Evolutionary conservation across 148 eudicot species (phyloP).

Genomic region (Fagopyrum tataricum): DNA sequence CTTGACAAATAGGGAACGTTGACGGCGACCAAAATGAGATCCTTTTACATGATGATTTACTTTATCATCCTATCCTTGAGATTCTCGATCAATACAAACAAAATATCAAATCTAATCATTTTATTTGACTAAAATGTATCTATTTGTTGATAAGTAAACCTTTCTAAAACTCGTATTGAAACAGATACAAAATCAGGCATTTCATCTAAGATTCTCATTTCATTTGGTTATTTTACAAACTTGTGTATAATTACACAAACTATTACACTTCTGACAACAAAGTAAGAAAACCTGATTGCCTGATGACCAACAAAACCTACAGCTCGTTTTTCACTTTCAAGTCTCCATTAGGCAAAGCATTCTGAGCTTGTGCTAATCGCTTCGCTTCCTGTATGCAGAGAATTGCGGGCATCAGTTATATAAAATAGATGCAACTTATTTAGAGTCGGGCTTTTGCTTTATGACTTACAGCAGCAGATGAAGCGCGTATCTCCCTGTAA

Average conservation of each 20-base stretch:
- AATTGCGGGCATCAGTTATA: neutral
- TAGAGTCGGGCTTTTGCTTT: too few species aligned
- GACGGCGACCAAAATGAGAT: too few species aligned
- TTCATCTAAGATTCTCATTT: neutral
- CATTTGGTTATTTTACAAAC: neutral
- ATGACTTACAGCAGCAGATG: conserved; percentile 89
- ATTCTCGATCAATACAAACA: too few species aligned
- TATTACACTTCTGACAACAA: neutral
- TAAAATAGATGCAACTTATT: too few species aligned
- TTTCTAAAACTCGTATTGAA: too few species aligned
- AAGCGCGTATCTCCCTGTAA: conserved; percentile 67
- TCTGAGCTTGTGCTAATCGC: conserved; percentile 52
- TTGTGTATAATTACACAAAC: neutral
- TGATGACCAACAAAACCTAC: conserved; percentile 17
- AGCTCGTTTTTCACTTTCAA: conserved; percentile 57
- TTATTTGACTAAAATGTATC: too few species aligned
- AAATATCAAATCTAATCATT: too few species aligned
- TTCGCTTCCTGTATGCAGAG: conserved; percentile 47
- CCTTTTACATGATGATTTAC: too few species aligned
- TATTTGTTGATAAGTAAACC: too few species aligned
- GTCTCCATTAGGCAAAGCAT: conserved; percentile 54
- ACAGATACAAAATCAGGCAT: too few species aligned
- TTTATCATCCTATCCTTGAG: too few species aligned
- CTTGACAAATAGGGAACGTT: too few species aligned
- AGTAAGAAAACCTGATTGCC: conserved; percentile 5